These are phyloP conservation scores for Kluyveromyces nonfermentans DNA, from an alignment of 805 yeast species.

Conservation along the genomic window DNA sequence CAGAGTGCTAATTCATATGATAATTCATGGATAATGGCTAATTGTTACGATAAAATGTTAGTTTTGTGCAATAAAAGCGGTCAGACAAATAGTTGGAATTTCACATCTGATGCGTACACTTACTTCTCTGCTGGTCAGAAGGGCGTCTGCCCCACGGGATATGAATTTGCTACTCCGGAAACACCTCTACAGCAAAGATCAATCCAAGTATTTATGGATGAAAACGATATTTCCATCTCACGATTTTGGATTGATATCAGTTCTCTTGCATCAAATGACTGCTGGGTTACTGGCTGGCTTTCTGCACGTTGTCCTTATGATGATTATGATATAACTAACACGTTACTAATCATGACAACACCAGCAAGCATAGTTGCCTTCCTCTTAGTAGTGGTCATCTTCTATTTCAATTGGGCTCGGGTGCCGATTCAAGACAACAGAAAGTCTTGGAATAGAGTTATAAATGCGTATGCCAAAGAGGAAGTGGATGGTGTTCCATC, in stretches of 20 bases:
- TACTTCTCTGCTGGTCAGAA: constrained; percentile 36
- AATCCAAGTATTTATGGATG: constrained; percentile 10
- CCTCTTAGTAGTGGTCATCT: constrained; percentile 40
- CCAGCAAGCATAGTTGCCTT: constrained; percentile 57
- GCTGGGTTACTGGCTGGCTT: constrained; percentile 85
- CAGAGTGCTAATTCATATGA: constrained; percentile 13
- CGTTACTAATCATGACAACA: constrained; percentile 52
- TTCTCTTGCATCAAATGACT: constrained; percentile 58
- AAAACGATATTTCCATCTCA: constrained; percentile 4
- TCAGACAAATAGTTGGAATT: constrained; percentile 36
- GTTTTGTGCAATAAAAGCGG: constrained; percentile 46
- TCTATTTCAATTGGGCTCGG: constrained; percentile 45
- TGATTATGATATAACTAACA: constrained; percentile 40
- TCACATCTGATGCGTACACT: constrained; percentile 26
- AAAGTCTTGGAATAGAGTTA: constrained; percentile 51
- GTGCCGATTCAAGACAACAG: constrained; percentile 67
- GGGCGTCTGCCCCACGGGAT: constrained; percentile 30
- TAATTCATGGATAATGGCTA: constrained; percentile 53
- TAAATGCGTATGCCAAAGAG: constrained; percentile 45
- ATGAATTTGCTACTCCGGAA: constrained; percentile 38
- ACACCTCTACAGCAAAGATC: constrained; percentile 39
- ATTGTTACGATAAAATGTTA: constrained; percentile 48
- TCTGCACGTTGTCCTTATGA: constrained; percentile 72
- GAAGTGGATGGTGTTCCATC: constrained; percentile 88
- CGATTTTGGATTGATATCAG: constrained; percentile 70